Evolutionary conservation across 352 stramenopile genomes (phyloP).

Genomic region (Hyaloperonospora arabidopsidis): DNA sequence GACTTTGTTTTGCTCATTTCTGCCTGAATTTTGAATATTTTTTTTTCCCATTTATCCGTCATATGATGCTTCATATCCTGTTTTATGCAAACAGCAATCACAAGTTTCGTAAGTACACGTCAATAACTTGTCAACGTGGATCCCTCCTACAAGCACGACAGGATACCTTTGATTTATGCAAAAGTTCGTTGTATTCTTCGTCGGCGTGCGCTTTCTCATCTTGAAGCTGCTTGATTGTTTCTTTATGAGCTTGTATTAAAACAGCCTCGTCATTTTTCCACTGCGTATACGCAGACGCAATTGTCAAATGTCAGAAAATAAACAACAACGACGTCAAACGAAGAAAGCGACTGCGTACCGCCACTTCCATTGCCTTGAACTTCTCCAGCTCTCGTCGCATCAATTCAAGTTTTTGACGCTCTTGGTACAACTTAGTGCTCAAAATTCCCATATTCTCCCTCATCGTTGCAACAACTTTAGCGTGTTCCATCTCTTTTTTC

Average conservation of each 20-base stretch:
- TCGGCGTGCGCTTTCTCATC: constrained; percentile 48
- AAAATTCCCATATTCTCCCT: constrained; percentile 33
- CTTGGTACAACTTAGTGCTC: constrained; percentile 41
- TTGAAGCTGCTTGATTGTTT: constrained; percentile 48
- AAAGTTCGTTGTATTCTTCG: constrained; percentile 48
- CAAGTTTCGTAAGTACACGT: constrained; percentile 2
- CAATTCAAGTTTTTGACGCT: constrained; percentile 33
- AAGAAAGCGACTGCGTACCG: constrained; percentile 36
- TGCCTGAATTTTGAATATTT: constrained; percentile 54
- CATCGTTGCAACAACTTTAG: constrained; percentile 30
- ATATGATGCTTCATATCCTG: constrained; percentile 59
- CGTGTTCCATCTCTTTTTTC: constrained; percentile 28
- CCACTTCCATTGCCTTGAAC: constrained; percentile 46
- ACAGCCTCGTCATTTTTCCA: constrained; percentile 52
- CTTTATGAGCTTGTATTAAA: constrained; percentile 46
- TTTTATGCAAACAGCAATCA: neutral
- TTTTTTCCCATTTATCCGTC: constrained; percentile 72
- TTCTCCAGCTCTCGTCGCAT: constrained; percentile 54
- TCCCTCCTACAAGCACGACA: neutral
- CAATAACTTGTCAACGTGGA: neutral
- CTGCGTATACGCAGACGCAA: constrained; percentile 20
- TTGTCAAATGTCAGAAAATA: constrained; percentile 7
- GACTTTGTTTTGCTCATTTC: constrained; percentile 60
- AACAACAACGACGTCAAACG: neutral
- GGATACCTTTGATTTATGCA: constrained; percentile 50